Base-by-base conservation (phyloP, 2,329 filamentous ascomycete species). In the Elsinoe ampelina region DNA sequence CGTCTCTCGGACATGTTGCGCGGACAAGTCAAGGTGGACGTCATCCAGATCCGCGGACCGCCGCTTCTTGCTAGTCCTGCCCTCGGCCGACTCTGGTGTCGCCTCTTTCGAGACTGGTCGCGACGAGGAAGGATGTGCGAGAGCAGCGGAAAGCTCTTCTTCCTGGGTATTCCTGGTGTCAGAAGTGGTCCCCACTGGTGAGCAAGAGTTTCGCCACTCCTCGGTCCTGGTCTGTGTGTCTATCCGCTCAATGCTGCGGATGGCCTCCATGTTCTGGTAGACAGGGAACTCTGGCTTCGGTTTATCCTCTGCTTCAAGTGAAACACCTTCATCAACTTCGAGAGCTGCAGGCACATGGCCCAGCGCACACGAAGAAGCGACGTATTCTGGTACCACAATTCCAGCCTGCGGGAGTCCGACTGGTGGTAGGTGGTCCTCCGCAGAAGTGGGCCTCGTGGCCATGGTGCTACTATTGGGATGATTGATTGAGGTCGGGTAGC, bases 11-110 rank as follows among this genome's bases (percentile, higher is more conserved):
- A 6, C 5, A 11, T 17, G 12, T 8, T 32, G 12, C 2, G 12
- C 36, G 8, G n/a, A 3, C 10, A 55, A 36, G 15, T 41, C 42
- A 17, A 56, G 13, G 8, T 34, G 13, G 19, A 34, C n/a, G 22
- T 56, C 54, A n/a, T 56, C 54, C 11, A 56, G 41, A 17, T 56
- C 54, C 13, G 54, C 41, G 20, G 54, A 56, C 22, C 54, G 19
- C 15, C 54, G 54, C 34, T 56, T 56, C 20, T 38, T 56, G 34
- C 48, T 52, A 19, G 48, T 52, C 19, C 48, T 13, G 3, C 48
- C 48, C 12, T 52, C 48, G 6, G 48, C 48, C 1, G 48, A 52
- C 11, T 52, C 48, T 35, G 30, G 26, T 26, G 34, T 52, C 12
- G 32, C 34, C 26, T 38, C 26, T 19, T 26, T 35, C 48, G 32